A percentile compares a stretch with the other conserved stretches of the same genome.
Conservation (phyloP, 352 stramenopile genomes). For the Globisporangium rhizosaccharum region DNA sequence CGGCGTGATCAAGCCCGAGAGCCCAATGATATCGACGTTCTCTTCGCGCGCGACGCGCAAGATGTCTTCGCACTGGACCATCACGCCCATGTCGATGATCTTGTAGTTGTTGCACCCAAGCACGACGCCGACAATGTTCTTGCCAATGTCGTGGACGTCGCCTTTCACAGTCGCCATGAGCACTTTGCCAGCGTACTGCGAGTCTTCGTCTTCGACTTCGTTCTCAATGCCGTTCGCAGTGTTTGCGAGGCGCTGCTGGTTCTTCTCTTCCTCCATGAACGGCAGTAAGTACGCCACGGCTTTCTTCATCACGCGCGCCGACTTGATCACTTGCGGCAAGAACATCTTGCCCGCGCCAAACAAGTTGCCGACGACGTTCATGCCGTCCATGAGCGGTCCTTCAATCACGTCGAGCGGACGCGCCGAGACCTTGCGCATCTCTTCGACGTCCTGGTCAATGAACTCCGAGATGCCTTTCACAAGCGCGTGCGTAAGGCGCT, state of each 20-base stretch:
- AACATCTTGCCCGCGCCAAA: slow-evolving; percentile 99
- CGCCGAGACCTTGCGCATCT: slow-evolving; percentile 67
- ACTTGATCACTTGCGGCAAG: slow-evolving; percentile 98
- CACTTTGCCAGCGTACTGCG: slow-evolving; percentile 89
- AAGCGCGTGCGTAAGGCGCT: slow-evolving; percentile 93
- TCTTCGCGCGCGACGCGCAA: slow-evolving; percentile 52
- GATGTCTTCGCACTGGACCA: slow-evolving; percentile 91
- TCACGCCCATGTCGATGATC: slow-evolving; percentile 95
- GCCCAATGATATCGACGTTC: slow-evolving; percentile 95
- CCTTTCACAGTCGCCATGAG: slow-evolving; percentile 98
- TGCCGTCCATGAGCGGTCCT: slow-evolving; percentile 97
- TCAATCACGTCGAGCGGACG: slow-evolving; percentile 96
- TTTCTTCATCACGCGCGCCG: slow-evolving; percentile 98
- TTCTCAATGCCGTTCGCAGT: slow-evolving; percentile 84
- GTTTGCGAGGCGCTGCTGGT: slow-evolving; percentile 57
- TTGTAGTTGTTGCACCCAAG: slow-evolving; percentile 99
- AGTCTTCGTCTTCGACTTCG: slow-evolving; percentile 74
- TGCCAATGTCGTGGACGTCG: slow-evolving; percentile 98
- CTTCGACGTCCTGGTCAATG: slow-evolving; percentile 94
- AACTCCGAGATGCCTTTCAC: slow-evolving; percentile 98
- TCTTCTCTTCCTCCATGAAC: slow-evolving; percentile 98
- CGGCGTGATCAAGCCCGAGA: slow-evolving; percentile 97
- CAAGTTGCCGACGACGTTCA: slow-evolving; percentile 97
- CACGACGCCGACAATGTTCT: slow-evolving; percentile 98
- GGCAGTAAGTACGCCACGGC: slow-evolving; percentile 96